phyloP scores from a whole-genome alignment of 2,329 filamentous ascomycete genomes.

The Stachybotrys chlorohalonatus region DNA sequence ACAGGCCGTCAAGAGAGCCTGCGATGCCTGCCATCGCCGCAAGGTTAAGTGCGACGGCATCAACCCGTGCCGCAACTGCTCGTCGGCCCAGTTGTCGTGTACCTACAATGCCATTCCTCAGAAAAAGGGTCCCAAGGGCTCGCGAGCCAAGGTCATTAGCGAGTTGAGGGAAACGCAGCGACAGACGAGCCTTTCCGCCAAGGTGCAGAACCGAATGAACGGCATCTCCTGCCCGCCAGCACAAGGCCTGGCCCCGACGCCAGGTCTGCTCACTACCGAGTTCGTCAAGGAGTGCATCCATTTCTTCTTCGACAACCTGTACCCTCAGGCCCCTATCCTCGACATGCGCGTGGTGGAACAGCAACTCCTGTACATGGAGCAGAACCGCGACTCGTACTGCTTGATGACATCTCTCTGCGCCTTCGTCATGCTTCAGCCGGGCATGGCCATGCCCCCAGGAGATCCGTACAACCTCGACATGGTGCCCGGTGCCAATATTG shows the following conservation, averaged over 20 bases:
- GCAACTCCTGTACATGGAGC: slow-evolving; percentile 51
- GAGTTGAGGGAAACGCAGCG: slow-evolving; percentile 62
- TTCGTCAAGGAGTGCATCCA: slow-evolving; percentile 57
- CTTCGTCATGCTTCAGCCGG: slow-evolving; percentile 61
- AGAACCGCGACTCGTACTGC: slow-evolving; percentile 55
- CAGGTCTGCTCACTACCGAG: slow-evolving; percentile 51
- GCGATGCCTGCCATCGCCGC: slow-evolving; percentile 64
- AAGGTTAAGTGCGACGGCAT: slow-evolving; percentile 67
- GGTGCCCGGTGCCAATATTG: slow-evolving; percentile 49
- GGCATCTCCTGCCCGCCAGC: slow-evolving; percentile 40
- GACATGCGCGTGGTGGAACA: slow-evolving; percentile 49
- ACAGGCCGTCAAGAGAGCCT: slow-evolving; percentile 52
- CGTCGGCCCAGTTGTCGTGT: slow-evolving; percentile 56
- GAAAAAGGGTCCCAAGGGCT: slow-evolving; percentile 70
- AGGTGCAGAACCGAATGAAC: slow-evolving; percentile 51
- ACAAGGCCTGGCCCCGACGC: slow-evolving; percentile 43
- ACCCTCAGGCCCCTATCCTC: slow-evolving; percentile 54
- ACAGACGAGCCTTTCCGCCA: slow-evolving; percentile 53
- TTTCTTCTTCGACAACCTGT: slow-evolving; percentile 62
- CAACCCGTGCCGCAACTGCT: slow-evolving; percentile 64
- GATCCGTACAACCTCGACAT: slow-evolving; percentile 49
- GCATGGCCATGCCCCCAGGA: slow-evolving; percentile 49
- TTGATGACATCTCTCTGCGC: slow-evolving; percentile 55
- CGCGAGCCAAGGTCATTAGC: slow-evolving; percentile 66
- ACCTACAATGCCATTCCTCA: slow-evolving; percentile 68